Evolutionary conservation across 768 basidiomycete species (phyloP), one percentile per base, ranked within the genome.

Genomic region (Paxillus involutus): DNA sequence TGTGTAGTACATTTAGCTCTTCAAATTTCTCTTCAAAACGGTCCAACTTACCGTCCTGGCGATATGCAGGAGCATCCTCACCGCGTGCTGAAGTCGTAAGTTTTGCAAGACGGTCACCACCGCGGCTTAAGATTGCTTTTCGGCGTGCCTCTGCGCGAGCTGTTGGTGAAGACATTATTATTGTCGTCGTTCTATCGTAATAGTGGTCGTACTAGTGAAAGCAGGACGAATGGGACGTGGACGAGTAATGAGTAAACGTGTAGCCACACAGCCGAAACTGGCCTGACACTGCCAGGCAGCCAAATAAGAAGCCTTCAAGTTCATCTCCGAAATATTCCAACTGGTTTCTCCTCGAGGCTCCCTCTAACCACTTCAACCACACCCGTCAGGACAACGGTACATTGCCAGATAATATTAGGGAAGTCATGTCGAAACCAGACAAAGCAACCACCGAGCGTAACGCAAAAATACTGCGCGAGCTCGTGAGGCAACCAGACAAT

Each of bases 401-500:
- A 17, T 45, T 44, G 19, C 44, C 12, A 29, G 32, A 40, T 53
- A n/a, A n/a, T 11, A 47, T 51, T 11, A 21, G 29, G 24, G 64
- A 58, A 56, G 68, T 63, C 59, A 77, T 77, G 67, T 62, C 77
- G 41, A 74, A 73, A 52, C 88, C 89, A 75, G 94, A 96, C 76
- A 94, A 90, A 66, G 83, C 88, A 0, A 94, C 88, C 0, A 90
- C 88, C 4, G 94, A 96, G 55, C 75, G 82, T 54, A 83, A 92
- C 66, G 76, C 93, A 17, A 80, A 80, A 52, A 87, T 82, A 6
- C 82, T 99, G 12, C 79, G 94, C 44, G 96, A 92, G 61, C 79
- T 98, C 30, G 83, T 99, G 48, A 97, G 91, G 69, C 77, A 77
- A 44, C 88, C 90, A 16, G 93, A 95, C 58, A 99, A 98, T 75